Evolutionary conservation across 139 green algal species (phyloP).

Genomic region (Coelastrella sp.): DNA sequence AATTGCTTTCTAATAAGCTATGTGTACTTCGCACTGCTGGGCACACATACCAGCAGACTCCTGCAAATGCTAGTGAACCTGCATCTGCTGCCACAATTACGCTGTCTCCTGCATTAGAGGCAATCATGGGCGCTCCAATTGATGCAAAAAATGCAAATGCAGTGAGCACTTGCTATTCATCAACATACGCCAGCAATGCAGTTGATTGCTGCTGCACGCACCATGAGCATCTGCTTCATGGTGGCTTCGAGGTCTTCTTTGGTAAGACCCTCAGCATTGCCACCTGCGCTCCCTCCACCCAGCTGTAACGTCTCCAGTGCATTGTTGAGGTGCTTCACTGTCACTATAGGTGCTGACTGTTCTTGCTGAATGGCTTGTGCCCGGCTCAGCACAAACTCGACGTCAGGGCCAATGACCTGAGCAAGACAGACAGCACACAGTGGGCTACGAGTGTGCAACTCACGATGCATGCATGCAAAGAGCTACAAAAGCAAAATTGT

Average conservation of each 20-base stretch:
- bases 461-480: not conserved
- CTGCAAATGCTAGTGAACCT: too few species aligned
- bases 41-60: too few species aligned
- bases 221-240: constrained; percentile 68
- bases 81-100: too few species aligned
- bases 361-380: constrained; percentile 52
- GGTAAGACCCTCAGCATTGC: constrained; percentile 46
- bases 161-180: too few species aligned
- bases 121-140: too few species aligned
- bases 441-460: not conserved
- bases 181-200: not conserved
- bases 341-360: constrained; percentile 20
- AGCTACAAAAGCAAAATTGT: not conserved
- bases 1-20: not conserved
- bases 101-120: too few species aligned
- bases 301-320: constrained; percentile 32
- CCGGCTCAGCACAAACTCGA: constrained; percentile 52
- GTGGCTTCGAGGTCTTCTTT: constrained; percentile 73
- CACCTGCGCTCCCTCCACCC: not conserved
- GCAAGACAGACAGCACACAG: not conserved
- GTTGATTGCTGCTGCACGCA: not conserved
- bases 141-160: too few species aligned
- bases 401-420: constrained; percentile 47
- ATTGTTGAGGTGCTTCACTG: constrained; percentile 45
- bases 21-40: too few species aligned